Evolutionary conservation across 106 monocot species (phyloP).

Genomic region (Hemerocallis citrina): DNA sequence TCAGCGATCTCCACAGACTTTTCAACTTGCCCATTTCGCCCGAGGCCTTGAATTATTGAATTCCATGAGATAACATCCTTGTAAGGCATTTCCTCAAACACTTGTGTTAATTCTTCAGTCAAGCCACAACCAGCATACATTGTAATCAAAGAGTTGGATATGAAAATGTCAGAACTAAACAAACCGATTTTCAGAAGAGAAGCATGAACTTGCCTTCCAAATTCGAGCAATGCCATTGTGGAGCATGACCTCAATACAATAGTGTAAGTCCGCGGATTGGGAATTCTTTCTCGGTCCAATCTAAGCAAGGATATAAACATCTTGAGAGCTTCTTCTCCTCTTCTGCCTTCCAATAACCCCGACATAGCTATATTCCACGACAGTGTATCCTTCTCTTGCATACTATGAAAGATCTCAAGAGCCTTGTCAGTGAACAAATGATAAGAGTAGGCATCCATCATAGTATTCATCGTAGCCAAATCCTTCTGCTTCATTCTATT

Average conservation of each 20-base stretch:
- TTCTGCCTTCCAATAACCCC: conserved; percentile 13
- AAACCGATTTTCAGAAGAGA: conserved; percentile 20
- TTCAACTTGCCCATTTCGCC: conserved; percentile 29
- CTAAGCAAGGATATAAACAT: conserved; percentile 19
- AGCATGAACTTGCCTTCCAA: conserved; percentile 31
- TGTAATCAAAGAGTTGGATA: conserved; percentile 41
- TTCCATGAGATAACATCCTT: conserved; percentile 44
- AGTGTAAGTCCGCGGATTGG: conserved; percentile 28
- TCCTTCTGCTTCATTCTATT: conserved; percentile 28
- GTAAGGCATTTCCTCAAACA: conserved; percentile 26
- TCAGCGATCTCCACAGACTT: conserved; percentile 33
- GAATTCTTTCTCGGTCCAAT: background rate
- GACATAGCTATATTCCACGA: conserved; percentile 49
- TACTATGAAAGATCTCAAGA: conserved; percentile 18
- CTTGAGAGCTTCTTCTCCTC: conserved; percentile 29
- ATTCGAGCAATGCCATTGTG: conserved; percentile 8
- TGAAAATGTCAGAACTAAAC: conserved; percentile 16
- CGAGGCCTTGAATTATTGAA: conserved; percentile 36
- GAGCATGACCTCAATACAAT: conserved; percentile 23
- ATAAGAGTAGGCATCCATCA: conserved; percentile 35
- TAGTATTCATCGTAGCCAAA: conserved; percentile 32
- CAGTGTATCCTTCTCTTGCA: conserved; percentile 23
- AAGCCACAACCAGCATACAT: conserved; percentile 35
- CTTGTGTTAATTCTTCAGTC: conserved; percentile 9
- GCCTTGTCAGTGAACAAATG: conserved; percentile 31